A percentile compares a stretch with the other conserved stretches of the same genome.
phyloP scores from a whole-genome alignment of 495 filamentous ascomycete genomes.

The Penicillium silybi region DNA sequence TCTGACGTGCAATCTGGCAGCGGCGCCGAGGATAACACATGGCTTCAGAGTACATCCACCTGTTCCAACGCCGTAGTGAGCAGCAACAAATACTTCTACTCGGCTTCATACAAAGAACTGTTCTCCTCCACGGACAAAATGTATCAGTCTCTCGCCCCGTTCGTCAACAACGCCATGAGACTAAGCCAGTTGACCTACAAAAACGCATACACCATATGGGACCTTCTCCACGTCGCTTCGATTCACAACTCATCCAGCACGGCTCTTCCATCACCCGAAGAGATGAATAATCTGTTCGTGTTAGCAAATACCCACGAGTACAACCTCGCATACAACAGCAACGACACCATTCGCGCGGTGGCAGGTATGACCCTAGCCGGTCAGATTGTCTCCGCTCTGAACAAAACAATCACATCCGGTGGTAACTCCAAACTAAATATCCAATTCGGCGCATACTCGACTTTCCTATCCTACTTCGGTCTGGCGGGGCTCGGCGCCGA shows the following conservation, averaged over 20 bases:
- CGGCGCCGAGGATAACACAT: constrained; percentile 46
- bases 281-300: constrained; percentile 27
- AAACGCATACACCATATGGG: constrained; percentile 61
- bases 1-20: constrained; percentile 32
- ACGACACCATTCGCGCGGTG: constrained; percentile 25
- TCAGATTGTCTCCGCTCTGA: constrained; percentile 41
- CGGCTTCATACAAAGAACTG: constrained; percentile 38
- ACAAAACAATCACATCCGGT: constrained; percentile 37
- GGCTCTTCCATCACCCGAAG: constrained; percentile 3
- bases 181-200: constrained; percentile 50
- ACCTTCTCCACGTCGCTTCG: constrained; percentile 39
- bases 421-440: constrained; percentile 40
- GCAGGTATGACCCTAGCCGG: constrained; percentile 21
- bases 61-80: constrained; percentile 48
- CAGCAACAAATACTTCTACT: constrained; percentile 12
- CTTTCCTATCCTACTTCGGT: constrained; percentile 51
- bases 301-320: constrained; percentile 39
- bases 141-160: constrained; percentile 55
- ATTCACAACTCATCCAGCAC: constrained; percentile 36
- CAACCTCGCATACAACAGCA: constrained; percentile 38
- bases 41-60: constrained; percentile 49
- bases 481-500: constrained; percentile 36
- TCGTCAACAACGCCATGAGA: constrained; percentile 52
- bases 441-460: constrained; percentile 48
- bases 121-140: constrained; percentile 49